Base-by-base conservation (phyloP, 2,329 filamentous ascomycete species). In the Penicillium sp. region DNA sequence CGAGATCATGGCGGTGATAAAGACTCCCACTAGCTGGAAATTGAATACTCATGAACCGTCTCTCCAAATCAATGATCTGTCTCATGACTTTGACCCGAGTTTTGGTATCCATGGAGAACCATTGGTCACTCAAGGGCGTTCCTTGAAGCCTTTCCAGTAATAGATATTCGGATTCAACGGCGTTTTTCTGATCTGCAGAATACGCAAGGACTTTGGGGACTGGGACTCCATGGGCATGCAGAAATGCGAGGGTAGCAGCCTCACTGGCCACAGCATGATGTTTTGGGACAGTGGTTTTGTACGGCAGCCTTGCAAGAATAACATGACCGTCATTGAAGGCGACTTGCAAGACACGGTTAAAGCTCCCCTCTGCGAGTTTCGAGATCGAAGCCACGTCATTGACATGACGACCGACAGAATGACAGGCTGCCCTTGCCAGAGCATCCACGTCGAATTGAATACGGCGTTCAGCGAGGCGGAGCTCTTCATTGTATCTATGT, bases 131-230 rank as follows among this genome's bases (percentile, higher is more conserved):
- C n/a, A 74, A 53, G 9, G 66, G 63, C 8, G 22, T 58, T 14
- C 74, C 74, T 21, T 58, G 58, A 21, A 72, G 34, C 34, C 63
- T 66, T 54, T 74, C 73, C 56, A 76, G 67, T 5, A 77, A 61
- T 18, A 77, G 62, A 27, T 73, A 76, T 62, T 76, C 73, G 3
- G 69, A 67, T 0, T 72, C 69, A 48, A 73, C 72, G 50, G 67
- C 21, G 47, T 77, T 76, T 14, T 66, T 58, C 2, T 48, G 50
- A 24, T 66, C 67, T 31, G 68, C 41, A 8, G 68, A 72, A 58
- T 74, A 75, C 18, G 58, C 55, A 46, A 70, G 67, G 16, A 76
- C 61, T 48, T 69, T 61, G 0, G 73, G 73, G n/a, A 75, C 72
- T n/a, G 70, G 71, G 50, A 75, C 55, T 5, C 62, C 59, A 49